A percentile compares a stretch with the other conserved stretches of the same genome.
phyloP scores from a whole-genome alignment of 1,284 basidiomycete species.

The Rhizoctonia solani region DNA sequence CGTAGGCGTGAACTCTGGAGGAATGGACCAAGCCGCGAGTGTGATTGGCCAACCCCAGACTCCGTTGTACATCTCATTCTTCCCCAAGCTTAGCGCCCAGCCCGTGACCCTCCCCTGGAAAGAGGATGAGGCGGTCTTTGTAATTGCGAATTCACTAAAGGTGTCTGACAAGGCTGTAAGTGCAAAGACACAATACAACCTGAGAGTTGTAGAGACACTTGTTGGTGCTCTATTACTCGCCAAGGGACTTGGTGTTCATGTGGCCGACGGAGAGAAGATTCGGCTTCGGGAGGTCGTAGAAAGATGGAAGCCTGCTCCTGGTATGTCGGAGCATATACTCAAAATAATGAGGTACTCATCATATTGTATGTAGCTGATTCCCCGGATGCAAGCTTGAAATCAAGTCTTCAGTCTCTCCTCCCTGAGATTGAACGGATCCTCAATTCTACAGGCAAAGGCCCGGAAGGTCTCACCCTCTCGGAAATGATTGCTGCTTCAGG shows the following conservation, averaged over 20 bases:
- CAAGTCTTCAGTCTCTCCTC: slow-evolving; percentile 55
- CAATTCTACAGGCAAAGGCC: slow-evolving; percentile 47
- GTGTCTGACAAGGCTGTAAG: slow-evolving; percentile 80
- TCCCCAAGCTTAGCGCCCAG: slow-evolving; percentile 68
- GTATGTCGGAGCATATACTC: background rate
- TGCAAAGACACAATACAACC: slow-evolving; percentile 79
- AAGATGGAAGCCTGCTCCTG: slow-evolving; percentile 50
- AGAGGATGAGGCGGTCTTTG: slow-evolving; percentile 55
- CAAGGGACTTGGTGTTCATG: slow-evolving; percentile 54
- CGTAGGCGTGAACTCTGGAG: slow-evolving; percentile 78
- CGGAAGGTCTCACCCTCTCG: slow-evolving; percentile 65
- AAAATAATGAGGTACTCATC: background rate
- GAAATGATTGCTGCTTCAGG: slow-evolving; percentile 74
- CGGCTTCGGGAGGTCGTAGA: slow-evolving; percentile 53
- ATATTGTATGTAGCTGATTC: slow-evolving; percentile 37
- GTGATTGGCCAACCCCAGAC: slow-evolving; percentile 70
- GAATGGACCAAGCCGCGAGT: slow-evolving; percentile 87
- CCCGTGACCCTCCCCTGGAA: slow-evolving; percentile 56
- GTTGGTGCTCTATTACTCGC: slow-evolving; percentile 76
- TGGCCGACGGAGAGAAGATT: slow-evolving; percentile 51
- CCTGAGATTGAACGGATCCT: slow-evolving; percentile 57
- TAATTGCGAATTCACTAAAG: slow-evolving; percentile 83
- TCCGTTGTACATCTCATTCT: slow-evolving; percentile 80
- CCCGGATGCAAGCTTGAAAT: slow-evolving; percentile 47
- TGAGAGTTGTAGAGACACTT: slow-evolving; percentile 85